Conservation (phyloP, 805 yeast genomes). For the Metschnikowia lachancei region DNA sequence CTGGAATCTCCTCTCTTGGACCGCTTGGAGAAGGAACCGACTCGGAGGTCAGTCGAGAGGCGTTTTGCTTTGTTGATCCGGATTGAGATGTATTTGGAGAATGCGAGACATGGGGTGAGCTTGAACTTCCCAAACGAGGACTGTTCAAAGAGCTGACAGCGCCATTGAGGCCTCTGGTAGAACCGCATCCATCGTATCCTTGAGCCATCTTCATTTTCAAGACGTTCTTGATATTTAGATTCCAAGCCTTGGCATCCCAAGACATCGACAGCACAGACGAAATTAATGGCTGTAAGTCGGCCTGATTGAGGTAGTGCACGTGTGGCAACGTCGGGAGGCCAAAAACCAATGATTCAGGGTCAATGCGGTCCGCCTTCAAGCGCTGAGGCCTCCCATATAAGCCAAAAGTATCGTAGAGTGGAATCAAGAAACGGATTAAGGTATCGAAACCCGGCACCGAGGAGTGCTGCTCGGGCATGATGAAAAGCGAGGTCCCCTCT, state of each 20-base stretch:
- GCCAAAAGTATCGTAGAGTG: constrained; percentile 43
- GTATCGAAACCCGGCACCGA: constrained; percentile 51
- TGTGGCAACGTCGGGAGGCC: constrained; percentile 46
- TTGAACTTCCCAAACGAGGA: constrained; percentile 24
- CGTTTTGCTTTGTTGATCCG: neutral
- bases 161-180: constrained; percentile 54
- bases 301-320: constrained; percentile 41
- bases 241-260: constrained; percentile 42
- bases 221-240: constrained; percentile 27
- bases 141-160: constrained; percentile 53
- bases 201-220: constrained; percentile 36
- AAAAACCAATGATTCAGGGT: constrained; percentile 43
- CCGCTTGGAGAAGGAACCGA: constrained; percentile 1
- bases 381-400: constrained; percentile 46
- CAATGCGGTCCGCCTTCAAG: constrained; percentile 42
- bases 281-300: constrained; percentile 28
- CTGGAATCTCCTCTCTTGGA: neutral
- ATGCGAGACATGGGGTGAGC: constrained; percentile 3
- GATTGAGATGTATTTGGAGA: neutral
- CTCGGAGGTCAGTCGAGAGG: neutral
- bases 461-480: constrained; percentile 45
- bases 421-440: constrained; percentile 42
- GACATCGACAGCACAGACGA: constrained; percentile 26
- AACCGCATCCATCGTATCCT: constrained; percentile 76
- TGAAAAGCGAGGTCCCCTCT: constrained; percentile 42